These are phyloP conservation scores for Collybia sordida DNA, from an alignment of 768 basidiomycete genomes.

Conservation along the genomic window DNA sequence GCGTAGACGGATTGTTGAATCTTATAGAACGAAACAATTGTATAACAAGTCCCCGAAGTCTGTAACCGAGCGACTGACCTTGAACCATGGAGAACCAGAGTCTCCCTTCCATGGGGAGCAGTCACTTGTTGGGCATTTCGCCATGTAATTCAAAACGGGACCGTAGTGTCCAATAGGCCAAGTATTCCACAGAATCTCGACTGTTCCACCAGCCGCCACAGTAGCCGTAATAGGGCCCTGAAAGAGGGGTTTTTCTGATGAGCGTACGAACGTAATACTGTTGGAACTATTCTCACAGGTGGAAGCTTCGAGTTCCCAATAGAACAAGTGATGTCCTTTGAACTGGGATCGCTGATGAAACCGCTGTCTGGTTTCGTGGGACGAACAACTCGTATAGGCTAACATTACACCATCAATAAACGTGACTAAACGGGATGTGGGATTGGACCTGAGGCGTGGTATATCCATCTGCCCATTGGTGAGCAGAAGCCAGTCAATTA, in stretches of 20 bases:
- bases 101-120: slow-evolving; percentile 36
- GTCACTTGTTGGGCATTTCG: slow-evolving; percentile 31
- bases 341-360: slow-evolving; percentile 27
- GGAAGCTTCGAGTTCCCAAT: slow-evolving; percentile 34
- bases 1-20: slow-evolving; percentile 33
- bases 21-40: slow-evolving; percentile 14
- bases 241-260: neutral
- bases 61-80: slow-evolving; percentile 18
- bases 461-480: neutral
- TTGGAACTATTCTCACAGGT: slow-evolving; percentile 20
- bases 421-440: neutral
- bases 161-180: slow-evolving; percentile 39
- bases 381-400: slow-evolving; percentile 32
- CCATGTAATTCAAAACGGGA: slow-evolving; percentile 40
- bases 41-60: neutral
- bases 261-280: neutral
- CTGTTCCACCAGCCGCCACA: slow-evolving; percentile 33
- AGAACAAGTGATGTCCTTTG: slow-evolving; percentile 33
- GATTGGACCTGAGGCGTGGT: neutral
- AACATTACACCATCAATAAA: neutral
- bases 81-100: slow-evolving; percentile 37
- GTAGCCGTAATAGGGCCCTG: slow-evolving; percentile 35
- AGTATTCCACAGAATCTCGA: slow-evolving; percentile 36
- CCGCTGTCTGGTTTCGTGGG: slow-evolving; percentile 33
- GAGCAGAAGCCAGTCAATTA: no score